Evolutionary conservation across 805 yeast species (phyloP), one percentile per base, ranked within the genome.

Genomic region (Yarrowia divulgata): DNA sequence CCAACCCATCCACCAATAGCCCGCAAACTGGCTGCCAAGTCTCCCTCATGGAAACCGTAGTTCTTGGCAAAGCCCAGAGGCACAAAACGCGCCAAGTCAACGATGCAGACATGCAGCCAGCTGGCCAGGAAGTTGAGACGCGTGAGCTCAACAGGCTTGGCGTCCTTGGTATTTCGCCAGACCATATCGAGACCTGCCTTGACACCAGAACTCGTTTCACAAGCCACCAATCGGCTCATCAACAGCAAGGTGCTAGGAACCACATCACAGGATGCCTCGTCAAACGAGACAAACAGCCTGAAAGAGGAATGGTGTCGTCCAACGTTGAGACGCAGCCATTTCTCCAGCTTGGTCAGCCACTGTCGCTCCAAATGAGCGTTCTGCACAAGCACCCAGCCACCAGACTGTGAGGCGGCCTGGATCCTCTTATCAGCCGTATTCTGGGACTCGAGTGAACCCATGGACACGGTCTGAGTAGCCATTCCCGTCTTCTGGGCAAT

Each of bases 41-140:
- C 97, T n/a, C 87, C 78, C 69, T 90, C 91, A 74, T 85, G 90
- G 73, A 93, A 85, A 70, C 90, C 96, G 74, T 91, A 89, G 10
- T 72, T 74, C 72, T 84, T 84, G 0, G 78, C 73, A 78, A 90
- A 90, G 1, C 94, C 91, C 2, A 85, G 75, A 0, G 94, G 92
- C 0, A 81, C 82, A 71, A 83, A 88, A 58, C 89, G 80, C 63
- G 85, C 76, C 67, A 91, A 77, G 70, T 87, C 92, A 43, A 82
- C 82, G 3, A 91, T 74, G 0, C 89, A 74, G 0, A 90, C 82
- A 74, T 91, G 96, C 71, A 84, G 84, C 97, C 97, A 91, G 0
- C 86, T 81, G 6, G 90, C 72, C 35, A 89, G 76, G 72, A 88
- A 86, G 70, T 79, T 81, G 2, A 89, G 73, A 66, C 85, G 83